Base-by-base conservation (phyloP, 805 yeast genomes). In the Yamadazyma paraphyllophila region DNA sequence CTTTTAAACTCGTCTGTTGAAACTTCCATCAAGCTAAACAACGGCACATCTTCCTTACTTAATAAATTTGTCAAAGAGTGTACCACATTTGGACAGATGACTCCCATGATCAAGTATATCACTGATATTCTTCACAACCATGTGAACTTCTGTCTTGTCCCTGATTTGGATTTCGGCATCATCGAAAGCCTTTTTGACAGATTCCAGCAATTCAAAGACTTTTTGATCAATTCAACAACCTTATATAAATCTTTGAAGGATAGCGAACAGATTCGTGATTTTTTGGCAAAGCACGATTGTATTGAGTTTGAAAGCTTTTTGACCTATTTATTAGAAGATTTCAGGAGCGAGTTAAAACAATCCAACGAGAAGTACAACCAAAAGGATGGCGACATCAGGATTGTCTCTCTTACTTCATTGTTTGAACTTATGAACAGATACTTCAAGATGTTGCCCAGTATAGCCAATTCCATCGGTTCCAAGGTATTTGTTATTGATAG, bases 341-440 rank as follows among this genome's bases (percentile, higher is more conserved):
- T 50, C 20, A 53, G 60, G 33, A 71, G 74, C 3, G 55, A 52
- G 24, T 50, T 67, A 13, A 25, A 44, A n/a, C 47, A 53, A 12
- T 56, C 65, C 32, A 65, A 71, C 48, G 44, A 51, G 1, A 47
- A 51, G 41, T 65, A 60, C 51, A 63, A 58, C 39, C 46, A 51
- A 15, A 46, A 45, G 12, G 39, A 45, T 17, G 62, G 58, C 37
- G 17, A 54, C 45, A 49, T 66, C 9, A 48, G 55, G 16, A 65
- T 53, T 41, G 54, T 57, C 3, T 63, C 72, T 11, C 62, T 65
- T 5, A 54, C 60, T 7, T 48, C 67, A 15, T 44, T 67, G 7
- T 71, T 65, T 52, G 62, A 70, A 24, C 43, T 71, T 41, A 37
- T 66, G 14, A 62, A 57, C n/a, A 58, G 59, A 26, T 71, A 74